These are phyloP conservation scores for Thelonectria rubi DNA, from an alignment of 2,329 filamentous ascomycete species.

Conservation along the genomic window DNA sequence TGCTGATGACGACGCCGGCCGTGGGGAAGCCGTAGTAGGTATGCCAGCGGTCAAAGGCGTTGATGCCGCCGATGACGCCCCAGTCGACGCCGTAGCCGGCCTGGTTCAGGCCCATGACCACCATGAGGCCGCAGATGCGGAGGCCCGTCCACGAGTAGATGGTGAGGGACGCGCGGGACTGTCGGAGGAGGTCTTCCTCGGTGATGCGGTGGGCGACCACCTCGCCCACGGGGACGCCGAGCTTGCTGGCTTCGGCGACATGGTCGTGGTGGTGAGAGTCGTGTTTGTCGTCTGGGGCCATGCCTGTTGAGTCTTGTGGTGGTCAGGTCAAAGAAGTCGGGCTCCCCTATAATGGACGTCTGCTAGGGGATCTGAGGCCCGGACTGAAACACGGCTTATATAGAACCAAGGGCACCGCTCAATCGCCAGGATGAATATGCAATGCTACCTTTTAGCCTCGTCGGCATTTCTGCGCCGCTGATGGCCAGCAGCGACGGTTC, in stretches of 20 bases:
- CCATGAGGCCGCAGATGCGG: slow-evolving; percentile 33
- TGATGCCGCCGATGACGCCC: slow-evolving; percentile 39
- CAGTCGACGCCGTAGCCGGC: slow-evolving; percentile 37
- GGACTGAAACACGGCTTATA: slow-evolving; percentile 12
- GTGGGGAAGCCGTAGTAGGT: slow-evolving; percentile 35
- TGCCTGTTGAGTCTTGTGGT: not conserved
- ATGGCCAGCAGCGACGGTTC: not conserved
- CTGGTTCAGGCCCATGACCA: slow-evolving; percentile 21
- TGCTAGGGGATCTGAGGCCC: not conserved
- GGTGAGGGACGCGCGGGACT: slow-evolving; percentile 29
- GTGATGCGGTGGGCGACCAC: slow-evolving; percentile 35
- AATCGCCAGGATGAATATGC: not conserved
- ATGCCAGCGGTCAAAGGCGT: slow-evolving; percentile 36
- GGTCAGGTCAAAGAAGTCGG: not conserved
- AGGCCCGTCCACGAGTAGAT: slow-evolving; percentile 33
- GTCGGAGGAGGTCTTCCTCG: slow-evolving; percentile 34
- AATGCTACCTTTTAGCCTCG: slow-evolving; percentile 2
- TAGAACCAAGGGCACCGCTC: not conserved
- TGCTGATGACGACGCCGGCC: slow-evolving; percentile 31
- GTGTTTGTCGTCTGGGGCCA: slow-evolving; percentile 17
- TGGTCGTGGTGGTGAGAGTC: slow-evolving; percentile 30
- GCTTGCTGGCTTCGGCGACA: slow-evolving; percentile 30
- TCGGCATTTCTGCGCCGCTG: slow-evolving; percentile 13
- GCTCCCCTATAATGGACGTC: not conserved
- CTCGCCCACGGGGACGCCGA: slow-evolving; percentile 34